phyloP scores from a whole-genome alignment of 225 moss, liverwort and hornwort species.

The Polytrichum formosum region DNA sequence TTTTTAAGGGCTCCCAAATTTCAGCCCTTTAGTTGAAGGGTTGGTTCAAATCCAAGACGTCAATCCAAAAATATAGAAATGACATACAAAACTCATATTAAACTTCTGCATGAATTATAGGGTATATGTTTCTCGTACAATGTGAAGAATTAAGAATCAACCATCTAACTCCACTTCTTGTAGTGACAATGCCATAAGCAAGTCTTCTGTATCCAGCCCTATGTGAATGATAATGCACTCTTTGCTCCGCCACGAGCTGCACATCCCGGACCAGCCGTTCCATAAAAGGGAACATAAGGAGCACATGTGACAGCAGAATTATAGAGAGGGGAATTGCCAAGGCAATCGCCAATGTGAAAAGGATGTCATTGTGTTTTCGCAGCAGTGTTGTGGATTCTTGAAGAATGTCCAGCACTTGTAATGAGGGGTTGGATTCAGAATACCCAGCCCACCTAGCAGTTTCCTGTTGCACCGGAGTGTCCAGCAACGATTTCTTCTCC shows the following conservation, averaged over 20 bases:
- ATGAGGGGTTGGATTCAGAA: constrained; percentile 38
- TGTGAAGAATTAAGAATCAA: too few species aligned
- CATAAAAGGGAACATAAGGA: constrained; percentile 64
- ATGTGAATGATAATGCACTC: constrained; percentile 50
- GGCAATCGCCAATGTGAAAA: constrained; percentile 58
- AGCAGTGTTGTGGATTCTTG: constrained; percentile 78
- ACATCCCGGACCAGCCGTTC: constrained; percentile 51
- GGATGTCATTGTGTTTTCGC: constrained; percentile 60
- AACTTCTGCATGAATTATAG: too few species aligned
- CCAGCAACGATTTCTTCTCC: constrained; percentile 27
- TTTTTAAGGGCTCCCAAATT: too few species aligned
- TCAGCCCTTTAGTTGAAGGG: too few species aligned
- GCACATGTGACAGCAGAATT: constrained; percentile 76
- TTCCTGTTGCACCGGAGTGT: constrained; percentile 27
- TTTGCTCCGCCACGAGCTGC: constrained; percentile 41
- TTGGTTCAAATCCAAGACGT: too few species aligned
- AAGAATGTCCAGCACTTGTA: constrained; percentile 71
- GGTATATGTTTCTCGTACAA: too few species aligned
- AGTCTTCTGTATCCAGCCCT: constrained; percentile 62
- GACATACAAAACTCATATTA: too few species aligned
- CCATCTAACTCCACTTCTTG: too few species aligned
- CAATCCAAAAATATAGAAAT: too few species aligned
- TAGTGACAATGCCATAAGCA: too few species aligned
- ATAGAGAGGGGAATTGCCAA: constrained; percentile 72
- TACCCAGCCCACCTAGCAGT: constrained; percentile 45